Conservation (phyloP, 2,329 filamentous ascomycete genomes). For the Nothopassalora personata region DNA sequence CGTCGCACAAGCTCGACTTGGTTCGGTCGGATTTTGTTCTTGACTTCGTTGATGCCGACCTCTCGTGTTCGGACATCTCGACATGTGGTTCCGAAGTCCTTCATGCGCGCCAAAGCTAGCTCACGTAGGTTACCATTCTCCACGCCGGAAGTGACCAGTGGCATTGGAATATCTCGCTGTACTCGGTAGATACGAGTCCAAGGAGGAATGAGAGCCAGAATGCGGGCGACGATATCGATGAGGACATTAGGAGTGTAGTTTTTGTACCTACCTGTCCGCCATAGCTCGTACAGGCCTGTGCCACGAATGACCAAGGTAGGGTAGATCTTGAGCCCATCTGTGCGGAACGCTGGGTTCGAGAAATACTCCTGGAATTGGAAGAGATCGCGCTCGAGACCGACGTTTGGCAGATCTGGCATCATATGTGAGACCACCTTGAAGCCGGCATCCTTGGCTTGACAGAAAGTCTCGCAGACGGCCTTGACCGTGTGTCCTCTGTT, state of each 20-base stretch:
- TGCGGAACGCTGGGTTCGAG: slow-evolving; percentile 90
- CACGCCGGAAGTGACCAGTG: slow-evolving; percentile 93
- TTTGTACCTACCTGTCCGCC: slow-evolving; percentile 94
- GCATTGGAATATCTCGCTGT: slow-evolving; percentile 99
- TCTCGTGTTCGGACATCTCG: slow-evolving; percentile 94
- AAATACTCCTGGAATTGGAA: slow-evolving; percentile 98
- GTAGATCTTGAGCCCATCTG: slow-evolving; percentile 96
- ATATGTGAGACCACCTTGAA: slow-evolving; percentile 99
- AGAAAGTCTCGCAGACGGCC: slow-evolving; percentile 92
- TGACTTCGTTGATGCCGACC: slow-evolving; percentile 97
- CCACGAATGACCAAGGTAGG: slow-evolving; percentile 95
- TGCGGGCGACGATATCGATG: slow-evolving; percentile 93
- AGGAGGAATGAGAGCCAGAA: slow-evolving; percentile 86
- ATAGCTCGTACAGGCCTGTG: slow-evolving; percentile 92
- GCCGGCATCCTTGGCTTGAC: slow-evolving; percentile 91
- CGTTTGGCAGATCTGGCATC: slow-evolving; percentile 98
- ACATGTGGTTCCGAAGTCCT: slow-evolving; percentile 95
- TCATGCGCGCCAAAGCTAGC: slow-evolving; percentile 92
- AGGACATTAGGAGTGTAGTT: slow-evolving; percentile 98
- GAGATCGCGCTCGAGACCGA: slow-evolving; percentile 95
- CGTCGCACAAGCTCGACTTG: slow-evolving; percentile 92
- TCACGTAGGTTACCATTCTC: slow-evolving; percentile 97
- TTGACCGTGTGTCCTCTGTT: slow-evolving; percentile 96
- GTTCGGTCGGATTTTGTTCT: slow-evolving; percentile 94
- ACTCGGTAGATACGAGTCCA: slow-evolving; percentile 99